A percentile compares a stretch with the other conserved stretches of the same genome.
Evolutionary conservation across 495 filamentous ascomycete genomes (phyloP).

Genomic region (Penicillium argentinense): DNA sequence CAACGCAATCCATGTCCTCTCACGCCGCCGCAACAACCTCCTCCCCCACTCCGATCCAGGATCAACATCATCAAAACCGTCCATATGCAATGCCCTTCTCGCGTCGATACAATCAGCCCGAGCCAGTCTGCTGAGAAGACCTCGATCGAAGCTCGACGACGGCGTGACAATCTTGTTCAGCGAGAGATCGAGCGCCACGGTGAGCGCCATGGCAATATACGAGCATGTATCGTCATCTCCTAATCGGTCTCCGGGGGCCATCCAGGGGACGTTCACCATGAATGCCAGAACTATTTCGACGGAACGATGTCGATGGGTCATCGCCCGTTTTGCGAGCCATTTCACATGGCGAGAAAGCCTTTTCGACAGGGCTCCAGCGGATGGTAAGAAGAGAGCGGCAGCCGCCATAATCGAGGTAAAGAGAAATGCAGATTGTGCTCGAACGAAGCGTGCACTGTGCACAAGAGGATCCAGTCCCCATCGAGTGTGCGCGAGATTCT

Average conservation of each 20-base stretch:
- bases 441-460: constrained; percentile 63
- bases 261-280: constrained; percentile 78
- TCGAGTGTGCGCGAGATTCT: constrained; percentile 69
- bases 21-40: constrained; percentile 60
- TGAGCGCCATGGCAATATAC: constrained; percentile 67
- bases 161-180: constrained; percentile 67
- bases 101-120: constrained; percentile 66
- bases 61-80: constrained; percentile 65
- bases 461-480: constrained; percentile 70
- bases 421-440: constrained; percentile 64
- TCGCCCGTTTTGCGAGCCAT: constrained; percentile 58
- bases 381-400: constrained; percentile 63
- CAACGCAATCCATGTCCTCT: constrained; percentile 68
- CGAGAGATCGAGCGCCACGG: constrained; percentile 66
- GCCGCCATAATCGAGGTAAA: constrained; percentile 69
- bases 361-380: constrained; percentile 60
- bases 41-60: constrained; percentile 57
- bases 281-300: constrained; percentile 73
- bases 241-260: constrained; percentile 64
- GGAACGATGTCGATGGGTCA: constrained; percentile 58
- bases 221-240: constrained; percentile 72
- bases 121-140: constrained; percentile 49
- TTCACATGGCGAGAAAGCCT: constrained; percentile 64
- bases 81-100: constrained; percentile 61
- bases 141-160: constrained; percentile 48